Evolutionary conservation across 192 early-diverging fungal genomes (phyloP).

Genomic region (Rhizophagus clarus): DNA sequence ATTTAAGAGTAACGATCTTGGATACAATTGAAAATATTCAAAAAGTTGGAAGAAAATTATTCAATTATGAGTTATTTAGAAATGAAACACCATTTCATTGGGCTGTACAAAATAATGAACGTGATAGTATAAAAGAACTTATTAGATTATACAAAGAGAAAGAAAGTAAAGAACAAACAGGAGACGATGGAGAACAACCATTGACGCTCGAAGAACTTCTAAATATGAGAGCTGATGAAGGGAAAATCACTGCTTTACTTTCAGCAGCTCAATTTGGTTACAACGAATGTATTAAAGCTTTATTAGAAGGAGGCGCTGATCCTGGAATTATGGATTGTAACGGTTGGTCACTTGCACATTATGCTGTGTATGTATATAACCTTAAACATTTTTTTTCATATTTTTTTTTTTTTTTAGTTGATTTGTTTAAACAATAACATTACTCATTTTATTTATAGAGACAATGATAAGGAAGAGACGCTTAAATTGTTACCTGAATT

Average conservation of each 20-base stretch:
- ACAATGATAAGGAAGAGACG: not conserved
- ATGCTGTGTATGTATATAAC: conserved; percentile 7
- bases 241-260: not conserved
- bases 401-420: too few relatives aligned
- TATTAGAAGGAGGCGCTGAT: conserved; percentile 22
- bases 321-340: not conserved
- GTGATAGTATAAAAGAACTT: not conserved
- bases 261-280: not conserved
- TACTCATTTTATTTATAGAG: not conserved
- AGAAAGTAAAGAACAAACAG: not conserved
- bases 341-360: not conserved
- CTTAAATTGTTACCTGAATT: not conserved
- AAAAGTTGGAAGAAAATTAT: conserved; percentile 8
- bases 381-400: too few relatives aligned
- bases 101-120: conserved; percentile 13
- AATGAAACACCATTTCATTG: conserved; percentile 25
- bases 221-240: not conserved
- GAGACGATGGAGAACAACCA: too few relatives aligned
- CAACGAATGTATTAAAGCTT: not conserved
- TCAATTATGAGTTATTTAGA: not conserved
- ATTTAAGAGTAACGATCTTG: not conserved
- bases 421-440: too few relatives aligned
- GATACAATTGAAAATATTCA: not conserved
- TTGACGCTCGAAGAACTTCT: not conserved
- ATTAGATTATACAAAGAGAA: not conserved